Percentiles rank a stretch among this genome's conserved stretches.
phyloP scores from a whole-genome alignment of 345 rosid genomes.

The Salix caprea region DNA sequence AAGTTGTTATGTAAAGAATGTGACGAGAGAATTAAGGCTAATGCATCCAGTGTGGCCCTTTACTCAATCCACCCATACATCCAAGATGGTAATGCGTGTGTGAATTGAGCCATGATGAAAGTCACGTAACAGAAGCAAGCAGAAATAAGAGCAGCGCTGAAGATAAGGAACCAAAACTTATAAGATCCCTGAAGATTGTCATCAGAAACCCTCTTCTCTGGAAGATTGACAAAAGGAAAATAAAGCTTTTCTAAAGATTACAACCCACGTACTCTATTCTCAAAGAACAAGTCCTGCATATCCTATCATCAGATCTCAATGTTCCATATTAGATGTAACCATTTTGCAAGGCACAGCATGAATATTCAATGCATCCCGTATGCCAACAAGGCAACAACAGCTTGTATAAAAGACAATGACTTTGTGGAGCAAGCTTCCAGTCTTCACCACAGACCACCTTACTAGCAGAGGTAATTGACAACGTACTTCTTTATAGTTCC shows the following conservation, averaged over 20 bases:
- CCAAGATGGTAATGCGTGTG: too few relatives aligned
- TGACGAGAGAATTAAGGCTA: too few relatives aligned
- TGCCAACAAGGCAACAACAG: neutral
- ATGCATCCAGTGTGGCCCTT: too few relatives aligned
- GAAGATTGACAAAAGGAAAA: neutral
- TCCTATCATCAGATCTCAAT: neutral
- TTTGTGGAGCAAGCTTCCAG: neutral
- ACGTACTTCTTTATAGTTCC: neutral
- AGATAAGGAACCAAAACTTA: neutral
- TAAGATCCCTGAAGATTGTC: neutral
- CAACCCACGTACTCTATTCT: neutral
- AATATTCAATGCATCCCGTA: neutral
- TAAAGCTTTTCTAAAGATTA: neutral
- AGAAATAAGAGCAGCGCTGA: neutral
- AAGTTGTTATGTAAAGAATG: too few relatives aligned
- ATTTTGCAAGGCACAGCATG: neutral
- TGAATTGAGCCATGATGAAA: too few relatives aligned
- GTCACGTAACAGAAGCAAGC: neutral
- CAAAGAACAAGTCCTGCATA: neutral
- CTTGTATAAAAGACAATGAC: neutral
- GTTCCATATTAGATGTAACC: neutral
- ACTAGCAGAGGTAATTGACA: neutral
- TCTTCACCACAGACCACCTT: neutral
- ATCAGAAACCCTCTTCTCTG: neutral
- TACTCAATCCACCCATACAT: too few relatives aligned